Evolutionary conservation across 345 rosid genomes (phyloP), one percentile per base, ranked within the genome.

Genomic region (Rubroshorea leprosula): DNA sequence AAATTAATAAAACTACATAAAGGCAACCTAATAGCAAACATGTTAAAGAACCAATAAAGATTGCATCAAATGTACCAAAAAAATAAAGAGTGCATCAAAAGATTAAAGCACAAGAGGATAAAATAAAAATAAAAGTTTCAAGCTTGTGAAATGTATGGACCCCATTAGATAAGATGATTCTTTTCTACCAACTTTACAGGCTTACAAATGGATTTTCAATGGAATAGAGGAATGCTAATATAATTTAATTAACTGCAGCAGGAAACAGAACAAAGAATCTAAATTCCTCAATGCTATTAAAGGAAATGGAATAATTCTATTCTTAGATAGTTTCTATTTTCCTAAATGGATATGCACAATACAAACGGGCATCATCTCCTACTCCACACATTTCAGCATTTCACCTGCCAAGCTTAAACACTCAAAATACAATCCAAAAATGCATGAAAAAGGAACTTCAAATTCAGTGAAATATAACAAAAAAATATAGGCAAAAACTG

Each of bases 91-190:
- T n/a, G n/a, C n/a, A n/a, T n/a, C n/a, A n/a, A n/a, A n/a, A n/a
- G n/a, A n/a, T n/a, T n/a, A n/a, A n/a, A n/a, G n/a, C n/a, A n/a
- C n/a, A n/a, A n/a, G n/a, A n/a, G n/a, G n/a, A n/a, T n/a, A n/a
- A n/a, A n/a, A n/a, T n/a, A n/a, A n/a, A n/a, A n/a, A n/a, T n/a
- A 9, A 22, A 57, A 58, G n/a, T 5, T 10, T 10, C 53, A 58
- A 19, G 54, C 16, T 27, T 27, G 10, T 47, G 14, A 58, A 25
- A 58, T 27, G 54, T 53, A 58, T 26, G 62, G 62, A 58, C 62
- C 54, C 46, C 62, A 47, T 47, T 18, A 17, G 47, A 13, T 58
- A 25, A 58, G 27, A 58, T 18, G 13, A 47, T 26, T 48, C 54
- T 48, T 48, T 47, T 19, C 27, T 14, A 14, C 14, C 1, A 26